These are phyloP conservation scores for Rubia tinctorum DNA, from an alignment of 305 asterid genomes.

Conservation along the genomic window DNA sequence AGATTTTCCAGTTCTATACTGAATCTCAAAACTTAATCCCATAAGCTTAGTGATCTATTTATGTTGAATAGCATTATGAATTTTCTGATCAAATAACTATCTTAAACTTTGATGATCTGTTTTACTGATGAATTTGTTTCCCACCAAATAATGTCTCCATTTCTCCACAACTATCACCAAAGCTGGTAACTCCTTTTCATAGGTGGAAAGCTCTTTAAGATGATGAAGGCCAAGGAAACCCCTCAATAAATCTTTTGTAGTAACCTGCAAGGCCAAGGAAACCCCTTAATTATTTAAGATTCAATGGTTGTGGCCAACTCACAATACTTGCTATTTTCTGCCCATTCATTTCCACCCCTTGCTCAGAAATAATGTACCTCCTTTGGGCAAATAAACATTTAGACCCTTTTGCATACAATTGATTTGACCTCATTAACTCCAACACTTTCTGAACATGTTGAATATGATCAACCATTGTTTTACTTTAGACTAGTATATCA, in stretches of 20 bases:
- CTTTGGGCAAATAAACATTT: background rate
- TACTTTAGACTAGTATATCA: background rate
- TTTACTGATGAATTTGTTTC: background rate
- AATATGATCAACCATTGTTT: background rate
- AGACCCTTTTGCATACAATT: background rate
- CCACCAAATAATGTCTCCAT: background rate
- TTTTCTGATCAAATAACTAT: background rate
- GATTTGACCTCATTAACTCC: background rate
- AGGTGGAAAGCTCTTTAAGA: background rate
- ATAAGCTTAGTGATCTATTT: background rate
- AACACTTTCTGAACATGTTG: background rate
- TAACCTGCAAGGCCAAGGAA: background rate
- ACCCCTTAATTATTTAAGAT: background rate
- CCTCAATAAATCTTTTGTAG: background rate
- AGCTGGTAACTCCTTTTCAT: background rate
- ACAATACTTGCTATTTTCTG: background rate
- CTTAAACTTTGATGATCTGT: background rate
- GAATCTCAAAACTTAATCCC: background rate
- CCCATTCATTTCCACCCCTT: background rate
- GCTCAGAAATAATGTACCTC: background rate
- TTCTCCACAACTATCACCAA: background rate
- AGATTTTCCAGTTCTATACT: background rate
- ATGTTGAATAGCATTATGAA: background rate
- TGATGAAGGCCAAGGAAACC: background rate
- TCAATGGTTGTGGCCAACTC: background rate